phyloP scores from a whole-genome alignment of 2,329 filamentous ascomycete genomes.

The Cytospora piceae region DNA sequence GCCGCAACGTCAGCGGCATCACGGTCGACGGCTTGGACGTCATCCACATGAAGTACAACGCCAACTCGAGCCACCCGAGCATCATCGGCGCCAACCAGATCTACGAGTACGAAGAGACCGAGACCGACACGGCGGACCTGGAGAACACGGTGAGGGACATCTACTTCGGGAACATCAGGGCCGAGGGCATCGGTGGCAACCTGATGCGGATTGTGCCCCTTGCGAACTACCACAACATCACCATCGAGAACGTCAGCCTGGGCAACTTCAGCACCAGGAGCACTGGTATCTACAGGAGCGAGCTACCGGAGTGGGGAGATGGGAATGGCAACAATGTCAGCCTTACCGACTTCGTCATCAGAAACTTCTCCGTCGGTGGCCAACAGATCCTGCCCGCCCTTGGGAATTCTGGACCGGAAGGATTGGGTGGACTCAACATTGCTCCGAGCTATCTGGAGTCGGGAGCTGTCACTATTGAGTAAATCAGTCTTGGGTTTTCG shows the following conservation, averaged over 20 bases:
- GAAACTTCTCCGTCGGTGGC: slow-evolving; percentile 26
- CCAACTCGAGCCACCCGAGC: slow-evolving; percentile 31
- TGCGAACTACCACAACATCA: slow-evolving; percentile 30
- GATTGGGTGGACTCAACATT: slow-evolving; percentile 17
- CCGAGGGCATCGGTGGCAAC: slow-evolving; percentile 31
- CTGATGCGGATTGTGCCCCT: slow-evolving; percentile 31
- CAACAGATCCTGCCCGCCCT: slow-evolving; percentile 3
- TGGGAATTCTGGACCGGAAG: slow-evolving; percentile 12
- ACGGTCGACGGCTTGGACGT: slow-evolving; percentile 36
- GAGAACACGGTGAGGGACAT: slow-evolving; percentile 24
- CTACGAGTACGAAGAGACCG: slow-evolving; percentile 30
- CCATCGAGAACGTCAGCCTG: slow-evolving; percentile 31
- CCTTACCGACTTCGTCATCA: slow-evolving; percentile 27
- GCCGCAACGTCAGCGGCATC: slow-evolving; percentile 36
- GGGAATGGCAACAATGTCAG: slow-evolving; percentile 13
- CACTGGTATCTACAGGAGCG: slow-evolving; percentile 30
- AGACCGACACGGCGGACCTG: slow-evolving; percentile 29
- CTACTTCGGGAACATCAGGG: slow-evolving; percentile 30
- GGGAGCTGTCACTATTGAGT: slow-evolving; percentile 11
- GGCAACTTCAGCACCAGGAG: slow-evolving; percentile 25
- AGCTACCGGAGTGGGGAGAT: slow-evolving; percentile 27
- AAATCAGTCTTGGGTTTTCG: background rate
- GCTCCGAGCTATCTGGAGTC: background rate
- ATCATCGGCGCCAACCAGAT: slow-evolving; percentile 35
- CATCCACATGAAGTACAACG: slow-evolving; percentile 37